Conservation (phyloP, 805 yeast species). For the Candida namnaoensis region DNA sequence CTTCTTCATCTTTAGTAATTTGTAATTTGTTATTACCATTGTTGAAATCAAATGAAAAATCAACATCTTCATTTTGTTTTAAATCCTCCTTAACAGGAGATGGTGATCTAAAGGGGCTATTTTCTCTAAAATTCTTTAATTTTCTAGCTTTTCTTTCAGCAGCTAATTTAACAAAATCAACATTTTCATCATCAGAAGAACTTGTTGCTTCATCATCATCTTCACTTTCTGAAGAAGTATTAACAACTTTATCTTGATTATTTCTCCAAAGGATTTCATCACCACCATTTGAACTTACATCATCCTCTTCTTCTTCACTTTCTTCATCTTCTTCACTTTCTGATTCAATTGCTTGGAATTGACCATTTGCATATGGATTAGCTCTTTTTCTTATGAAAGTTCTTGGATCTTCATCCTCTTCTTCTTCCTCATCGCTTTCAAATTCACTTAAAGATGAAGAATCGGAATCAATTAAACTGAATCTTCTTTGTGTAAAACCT, state of each 20-base stretch:
- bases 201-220: constrained; percentile 31
- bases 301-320: constrained; percentile 12
- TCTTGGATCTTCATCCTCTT: neutral
- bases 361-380: constrained; percentile 18
- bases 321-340: constrained; percentile 16
- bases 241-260: constrained; percentile 17
- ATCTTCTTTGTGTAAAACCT: constrained; percentile 26
- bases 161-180: constrained; percentile 65
- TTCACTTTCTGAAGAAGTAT: constrained; percentile 23
- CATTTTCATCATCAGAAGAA: constrained; percentile 57
- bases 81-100: constrained; percentile 3
- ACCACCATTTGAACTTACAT: neutral
- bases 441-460: constrained; percentile 29
- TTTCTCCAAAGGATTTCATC: constrained; percentile 19
- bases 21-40: constrained; percentile 28
- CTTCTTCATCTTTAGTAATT: constrained; percentile 25
- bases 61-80: constrained; percentile 23
- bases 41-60: constrained; percentile 32
- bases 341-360: constrained; percentile 25
- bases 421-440: constrained; percentile 22
- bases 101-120: constrained; percentile 20
- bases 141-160: constrained; percentile 56
- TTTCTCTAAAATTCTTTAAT: constrained; percentile 34
- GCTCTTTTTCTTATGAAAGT: constrained; percentile 11
- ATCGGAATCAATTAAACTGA: constrained; percentile 35